These are phyloP conservation scores for Aspergillus nidulans DNA, from an alignment of 495 filamentous ascomycete genomes.

Conservation along the genomic window DNA sequence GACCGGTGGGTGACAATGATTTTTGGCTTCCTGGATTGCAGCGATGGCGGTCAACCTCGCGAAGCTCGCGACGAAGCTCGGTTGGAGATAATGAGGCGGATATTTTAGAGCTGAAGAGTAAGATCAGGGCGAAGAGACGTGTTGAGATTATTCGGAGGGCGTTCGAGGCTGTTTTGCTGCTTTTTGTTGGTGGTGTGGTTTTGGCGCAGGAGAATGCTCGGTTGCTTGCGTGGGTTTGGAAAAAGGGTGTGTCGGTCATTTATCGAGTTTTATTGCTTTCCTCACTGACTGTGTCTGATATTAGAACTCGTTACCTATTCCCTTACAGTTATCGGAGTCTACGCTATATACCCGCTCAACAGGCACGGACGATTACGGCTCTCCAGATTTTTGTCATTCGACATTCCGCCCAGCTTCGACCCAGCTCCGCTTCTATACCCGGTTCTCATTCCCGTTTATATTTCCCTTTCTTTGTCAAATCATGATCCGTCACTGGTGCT, in stretches of 20 bases:
- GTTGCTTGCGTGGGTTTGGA: conserved; percentile 37
- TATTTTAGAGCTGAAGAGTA: conserved; percentile 24
- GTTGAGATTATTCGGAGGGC: conserved; percentile 43
- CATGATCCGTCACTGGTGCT: conserved; percentile 54
- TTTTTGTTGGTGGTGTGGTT: conserved; percentile 42
- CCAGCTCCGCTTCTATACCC: conserved; percentile 91
- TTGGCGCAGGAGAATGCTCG: conserved; percentile 29
- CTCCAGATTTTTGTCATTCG: conserved; percentile 35
- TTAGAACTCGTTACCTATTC: conserved; percentile 47
- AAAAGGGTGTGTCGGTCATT: conserved; percentile 31
- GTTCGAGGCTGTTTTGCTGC: conserved; percentile 40
- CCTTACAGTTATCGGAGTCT: conserved; percentile 38
- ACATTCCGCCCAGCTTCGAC: conserved; percentile 72
- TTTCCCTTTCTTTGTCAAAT: conserved; percentile 70
- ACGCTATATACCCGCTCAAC: conserved; percentile 44
- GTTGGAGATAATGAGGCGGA: conserved; percentile 32
- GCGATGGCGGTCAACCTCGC: conserved; percentile 32
- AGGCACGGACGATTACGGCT: conserved; percentile 26
- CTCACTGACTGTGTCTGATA: neutral
- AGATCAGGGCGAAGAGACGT: conserved; percentile 30
- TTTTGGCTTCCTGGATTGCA: conserved; percentile 33
- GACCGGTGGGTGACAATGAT: conserved; percentile 31
- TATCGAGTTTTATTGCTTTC: neutral
- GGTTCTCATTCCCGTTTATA: conserved; percentile 65
- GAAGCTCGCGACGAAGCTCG: conserved; percentile 37